Base-by-base conservation (phyloP, 768 basidiomycete species). In the Phaffia australis region DNA sequence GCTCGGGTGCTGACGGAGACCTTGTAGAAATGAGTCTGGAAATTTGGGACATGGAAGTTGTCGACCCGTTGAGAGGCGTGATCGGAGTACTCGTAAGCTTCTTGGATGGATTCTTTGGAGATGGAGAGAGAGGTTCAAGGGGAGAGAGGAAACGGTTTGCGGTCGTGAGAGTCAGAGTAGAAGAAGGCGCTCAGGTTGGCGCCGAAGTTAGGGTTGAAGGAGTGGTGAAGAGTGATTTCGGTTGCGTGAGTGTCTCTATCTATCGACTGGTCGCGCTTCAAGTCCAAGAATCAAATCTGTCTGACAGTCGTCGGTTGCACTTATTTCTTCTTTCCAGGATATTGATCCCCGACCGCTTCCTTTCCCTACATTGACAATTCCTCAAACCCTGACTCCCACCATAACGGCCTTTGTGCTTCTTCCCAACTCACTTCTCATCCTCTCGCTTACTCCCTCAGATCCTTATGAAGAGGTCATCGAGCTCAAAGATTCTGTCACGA, bases 391-490 rank as follows among this genome's bases (percentile, higher is more conserved):
- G 52, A 23, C 62, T 16, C 69, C 68, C 0, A 70, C 71, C 25
- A 56, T 70, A 8, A 71, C 71, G 16, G 75, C 74, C 3, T 77
- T 78, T 67, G 71, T 77, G 54, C 70, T 71, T n/a, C 77, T 79
- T 50, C 69, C 77, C 16, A 73, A 75, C 30, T 72, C 71, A 2
- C 68, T 79, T 32, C 71, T 78, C 23, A 63, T 76, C 51, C 66
- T 74, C 23, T 76, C 76, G 1, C 62, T 78, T 56, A 56, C 35
- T 3, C 2, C 56, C 9, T 18, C 66, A 73, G 73, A 70, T 15
- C 70, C 71, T 2, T 76, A 77, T 70, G 77, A 79, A 56, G 78
- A 79, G 54, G 70, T 71, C 42, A 74, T 79, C 56, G 68, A 74
- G 1, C 74, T 79, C 15, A 73, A 73, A 54, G 73, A 77, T 52